These are phyloP conservation scores for Beauveria scarabaeidicola DNA, from an alignment of 2,329 filamentous ascomycete genomes.

Conservation along the genomic window DNA sequence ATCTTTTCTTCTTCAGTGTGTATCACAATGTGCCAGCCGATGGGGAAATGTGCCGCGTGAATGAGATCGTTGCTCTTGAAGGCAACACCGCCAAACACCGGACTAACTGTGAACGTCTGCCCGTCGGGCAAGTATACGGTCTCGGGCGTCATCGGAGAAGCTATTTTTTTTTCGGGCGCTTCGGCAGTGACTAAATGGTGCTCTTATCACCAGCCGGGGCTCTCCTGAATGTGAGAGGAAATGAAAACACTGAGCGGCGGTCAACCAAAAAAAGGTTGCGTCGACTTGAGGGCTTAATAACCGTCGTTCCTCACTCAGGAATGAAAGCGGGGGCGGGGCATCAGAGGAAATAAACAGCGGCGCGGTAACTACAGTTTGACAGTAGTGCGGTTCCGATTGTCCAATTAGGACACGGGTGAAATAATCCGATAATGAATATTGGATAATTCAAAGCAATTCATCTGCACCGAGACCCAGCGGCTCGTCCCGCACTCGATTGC, in stretches of 20 bases:
- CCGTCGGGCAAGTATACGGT: slow-evolving; percentile 76
- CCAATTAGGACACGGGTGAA: not conserved
- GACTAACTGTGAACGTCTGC: slow-evolving; percentile 69
- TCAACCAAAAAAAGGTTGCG: not conserved
- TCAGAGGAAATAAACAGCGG: slow-evolving; percentile 1
- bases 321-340: slow-evolving; percentile 10
- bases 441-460: not conserved
- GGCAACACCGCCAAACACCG: slow-evolving; percentile 83
- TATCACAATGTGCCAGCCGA: slow-evolving; percentile 84
- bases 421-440: not conserved
- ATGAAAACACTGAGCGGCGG: not conserved
- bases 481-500: slow-evolving; percentile 1
- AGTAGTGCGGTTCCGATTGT: not conserved
- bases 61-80: slow-evolving; percentile 76
- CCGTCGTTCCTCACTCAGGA: not conserved
- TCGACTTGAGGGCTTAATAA: not conserved
- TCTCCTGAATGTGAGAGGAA: not conserved
- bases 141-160: slow-evolving; percentile 26
- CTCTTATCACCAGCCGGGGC: not conserved
- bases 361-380: not conserved
- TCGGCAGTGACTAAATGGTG: not conserved
- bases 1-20: slow-evolving; percentile 50
- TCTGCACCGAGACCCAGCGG: not conserved
- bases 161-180: not conserved
- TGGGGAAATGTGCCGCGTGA: slow-evolving; percentile 64